phyloP scores from a whole-genome alignment of 257 asterid species.

The Capsicum baccatum region DNA sequence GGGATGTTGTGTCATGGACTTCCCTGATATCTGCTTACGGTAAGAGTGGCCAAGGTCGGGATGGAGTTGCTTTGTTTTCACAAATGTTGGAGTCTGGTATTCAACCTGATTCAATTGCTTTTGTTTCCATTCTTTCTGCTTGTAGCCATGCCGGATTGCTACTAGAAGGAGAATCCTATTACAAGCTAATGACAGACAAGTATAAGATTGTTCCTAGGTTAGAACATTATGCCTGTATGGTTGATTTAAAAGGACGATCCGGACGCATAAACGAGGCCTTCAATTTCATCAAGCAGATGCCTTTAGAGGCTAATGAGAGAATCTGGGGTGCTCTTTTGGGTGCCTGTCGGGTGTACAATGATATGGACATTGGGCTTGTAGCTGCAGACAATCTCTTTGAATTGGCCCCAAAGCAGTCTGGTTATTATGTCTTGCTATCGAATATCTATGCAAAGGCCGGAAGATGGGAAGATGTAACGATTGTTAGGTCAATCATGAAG shows the following conservation, averaged over 20 bases:
- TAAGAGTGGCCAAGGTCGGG: conserved; percentile 75
- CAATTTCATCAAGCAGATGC: conserved; percentile 59
- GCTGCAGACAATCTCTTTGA: conserved; percentile 86
- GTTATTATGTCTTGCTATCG: conserved; percentile 78
- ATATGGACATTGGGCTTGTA: conserved; percentile 69
- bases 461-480: conserved; percentile 80
- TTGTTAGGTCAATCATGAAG: conserved; percentile 69
- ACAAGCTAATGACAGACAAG: conserved; percentile 59
- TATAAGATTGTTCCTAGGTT: conserved; percentile 68
- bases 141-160: conserved; percentile 89
- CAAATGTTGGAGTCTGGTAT: conserved; percentile 61
- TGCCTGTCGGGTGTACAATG: conserved; percentile 76
- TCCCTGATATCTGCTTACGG: conserved; percentile 88
- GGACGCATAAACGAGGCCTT: conserved; percentile 77
- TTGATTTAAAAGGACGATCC: conserved; percentile 83
- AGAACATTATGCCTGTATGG: conserved; percentile 89
- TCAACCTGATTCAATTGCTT: conserved; percentile 80
- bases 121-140: conserved; percentile 87
- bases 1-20: conserved; percentile 92
- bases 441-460: conserved; percentile 88
- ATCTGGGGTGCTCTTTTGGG: conserved; percentile 87
- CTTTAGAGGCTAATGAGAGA: conserved; percentile 68
- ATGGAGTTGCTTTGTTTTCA: conserved; percentile 64
- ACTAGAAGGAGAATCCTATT: conserved; percentile 61
- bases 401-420: conserved; percentile 76